Percentiles rank a stretch among this genome's conserved stretches.
phyloP scores from a whole-genome alignment of 495 filamentous ascomycete species.

The Niebla homalea region DNA sequence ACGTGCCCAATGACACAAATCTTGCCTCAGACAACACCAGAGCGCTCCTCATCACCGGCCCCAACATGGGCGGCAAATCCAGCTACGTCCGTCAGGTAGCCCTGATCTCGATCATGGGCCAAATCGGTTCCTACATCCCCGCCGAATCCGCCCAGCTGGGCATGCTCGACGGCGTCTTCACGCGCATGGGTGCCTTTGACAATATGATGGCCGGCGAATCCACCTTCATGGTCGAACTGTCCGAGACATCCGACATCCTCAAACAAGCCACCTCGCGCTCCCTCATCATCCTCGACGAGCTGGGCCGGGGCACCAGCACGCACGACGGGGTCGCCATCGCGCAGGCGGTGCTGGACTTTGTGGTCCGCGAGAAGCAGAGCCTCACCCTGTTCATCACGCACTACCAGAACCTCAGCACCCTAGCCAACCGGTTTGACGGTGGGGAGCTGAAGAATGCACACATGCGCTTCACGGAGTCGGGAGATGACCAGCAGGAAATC shows the following conservation, averaged over 20 bases:
- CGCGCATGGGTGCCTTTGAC: conserved; percentile 92
- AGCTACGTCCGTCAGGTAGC: conserved; percentile 88
- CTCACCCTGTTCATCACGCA: conserved; percentile 93
- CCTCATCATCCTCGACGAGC: conserved; percentile 86
- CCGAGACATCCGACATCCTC: conserved; percentile 80
- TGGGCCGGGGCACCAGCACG: conserved; percentile 83
- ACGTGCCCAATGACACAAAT: conserved; percentile 81
- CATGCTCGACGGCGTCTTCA: conserved; percentile 83
- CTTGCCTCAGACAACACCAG: conserved; percentile 50
- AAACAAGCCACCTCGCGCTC: conserved; percentile 70
- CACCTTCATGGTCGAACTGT: conserved; percentile 97
- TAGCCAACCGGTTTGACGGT: conserved; percentile 49
- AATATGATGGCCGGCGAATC: conserved; percentile 91
- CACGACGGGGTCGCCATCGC: conserved; percentile 96
- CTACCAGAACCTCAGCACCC: conserved; percentile 70
- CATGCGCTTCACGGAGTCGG: conserved; percentile 62
- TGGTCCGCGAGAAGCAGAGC: conserved; percentile 60
- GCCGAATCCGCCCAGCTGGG: conserved; percentile 61
- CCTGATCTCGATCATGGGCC: conserved; percentile 83
- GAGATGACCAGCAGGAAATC: conserved; percentile 37
- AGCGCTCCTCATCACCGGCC: conserved; percentile 82
- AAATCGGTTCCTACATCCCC: conserved; percentile 90
- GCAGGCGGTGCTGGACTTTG: conserved; percentile 73
- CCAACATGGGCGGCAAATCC: conserved; percentile 98
- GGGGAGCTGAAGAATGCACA: conserved; percentile 61